Percentiles rank a stretch among this genome's conserved stretches.
Conservation (phyloP, 495 filamentous ascomycete species). For the Talaromyces ruber region DNA sequence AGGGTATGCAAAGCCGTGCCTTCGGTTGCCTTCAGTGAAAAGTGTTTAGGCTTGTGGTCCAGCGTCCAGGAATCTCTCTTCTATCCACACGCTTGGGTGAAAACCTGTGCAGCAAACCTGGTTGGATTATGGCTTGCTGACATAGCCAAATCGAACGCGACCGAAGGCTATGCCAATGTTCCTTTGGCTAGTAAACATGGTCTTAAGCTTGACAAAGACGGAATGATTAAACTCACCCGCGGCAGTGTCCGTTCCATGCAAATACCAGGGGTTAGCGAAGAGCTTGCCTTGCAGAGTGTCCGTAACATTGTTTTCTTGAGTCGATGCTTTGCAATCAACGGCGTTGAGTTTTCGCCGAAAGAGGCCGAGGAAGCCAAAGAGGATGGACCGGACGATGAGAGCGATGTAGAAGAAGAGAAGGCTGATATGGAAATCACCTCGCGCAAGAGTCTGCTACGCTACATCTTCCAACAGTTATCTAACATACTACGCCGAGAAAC, state of each 20-base stretch:
- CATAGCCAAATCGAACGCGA: conserved; percentile 55
- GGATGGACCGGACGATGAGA: conserved; percentile 25
- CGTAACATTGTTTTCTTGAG: conserved; percentile 72
- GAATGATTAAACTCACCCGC: conserved; percentile 57
- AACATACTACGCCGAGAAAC: conserved; percentile 72
- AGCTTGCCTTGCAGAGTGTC: conserved; percentile 61
- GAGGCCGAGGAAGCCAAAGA: conserved; percentile 22
- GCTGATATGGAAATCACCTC: conserved; percentile 19
- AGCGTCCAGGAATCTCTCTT: conserved; percentile 56
- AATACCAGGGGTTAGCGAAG: conserved; percentile 54
- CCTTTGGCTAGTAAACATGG: conserved; percentile 65
- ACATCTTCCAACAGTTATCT: conserved; percentile 67
- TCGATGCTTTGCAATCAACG: conserved; percentile 57
- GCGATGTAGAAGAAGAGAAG: conserved; percentile 35
- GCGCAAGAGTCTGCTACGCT: conserved; percentile 48
- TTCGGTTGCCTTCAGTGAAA: conserved; percentile 45
- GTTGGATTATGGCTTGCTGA: conserved; percentile 69
- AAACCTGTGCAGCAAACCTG: conserved; percentile 67
- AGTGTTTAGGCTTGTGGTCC: conserved; percentile 54
- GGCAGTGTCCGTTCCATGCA: conserved; percentile 58
- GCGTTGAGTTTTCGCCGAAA: conserved; percentile 38
- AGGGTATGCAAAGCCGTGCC: conserved; percentile 63
- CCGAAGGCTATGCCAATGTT: conserved; percentile 39
- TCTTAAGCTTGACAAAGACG: conserved; percentile 52
- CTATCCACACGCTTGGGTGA: conserved; percentile 67